These are phyloP conservation scores for Friedmanniomyces endolithicus DNA, from an alignment of 495 filamentous ascomycete species.

Conservation along the genomic window DNA sequence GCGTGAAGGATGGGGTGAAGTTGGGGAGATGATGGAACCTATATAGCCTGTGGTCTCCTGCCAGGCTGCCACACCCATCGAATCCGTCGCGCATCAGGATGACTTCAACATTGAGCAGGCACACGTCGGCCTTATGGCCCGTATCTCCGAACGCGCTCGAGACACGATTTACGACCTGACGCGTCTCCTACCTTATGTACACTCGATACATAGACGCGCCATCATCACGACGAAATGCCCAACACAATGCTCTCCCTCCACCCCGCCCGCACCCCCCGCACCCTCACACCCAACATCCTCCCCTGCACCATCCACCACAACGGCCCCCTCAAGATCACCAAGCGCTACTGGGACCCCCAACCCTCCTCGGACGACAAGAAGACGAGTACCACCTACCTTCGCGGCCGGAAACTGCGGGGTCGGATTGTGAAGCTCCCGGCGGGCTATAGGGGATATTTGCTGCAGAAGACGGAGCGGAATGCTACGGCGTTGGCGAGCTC, in stretches of 20 bases:
- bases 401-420: constrained; percentile 69
- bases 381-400: constrained; percentile 52
- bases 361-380: background rate
- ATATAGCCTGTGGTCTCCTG: too few relatives aligned
- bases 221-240: background rate
- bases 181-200: background rate
- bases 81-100: background rate
- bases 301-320: constrained; percentile 75
- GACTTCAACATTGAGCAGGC: background rate
- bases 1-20: too few relatives aligned
- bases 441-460: constrained; percentile 53
- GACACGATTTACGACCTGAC: background rate
- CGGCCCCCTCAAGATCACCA: constrained; percentile 51
- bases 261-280: constrained; percentile 18
- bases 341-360: constrained; percentile 60
- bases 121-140: background rate
- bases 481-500: background rate
- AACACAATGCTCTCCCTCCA: background rate
- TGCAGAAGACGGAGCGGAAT: constrained; percentile 16
- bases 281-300: constrained; percentile 63
- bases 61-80: background rate
- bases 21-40: too few relatives aligned
- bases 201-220: background rate
- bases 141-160: background rate
- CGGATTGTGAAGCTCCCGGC: constrained; percentile 54